Evolutionary conservation across 2,329 filamentous ascomycete species (phyloP), one percentile per base, ranked within the genome.

Genomic region (Leptographium radiaticola): DNA sequence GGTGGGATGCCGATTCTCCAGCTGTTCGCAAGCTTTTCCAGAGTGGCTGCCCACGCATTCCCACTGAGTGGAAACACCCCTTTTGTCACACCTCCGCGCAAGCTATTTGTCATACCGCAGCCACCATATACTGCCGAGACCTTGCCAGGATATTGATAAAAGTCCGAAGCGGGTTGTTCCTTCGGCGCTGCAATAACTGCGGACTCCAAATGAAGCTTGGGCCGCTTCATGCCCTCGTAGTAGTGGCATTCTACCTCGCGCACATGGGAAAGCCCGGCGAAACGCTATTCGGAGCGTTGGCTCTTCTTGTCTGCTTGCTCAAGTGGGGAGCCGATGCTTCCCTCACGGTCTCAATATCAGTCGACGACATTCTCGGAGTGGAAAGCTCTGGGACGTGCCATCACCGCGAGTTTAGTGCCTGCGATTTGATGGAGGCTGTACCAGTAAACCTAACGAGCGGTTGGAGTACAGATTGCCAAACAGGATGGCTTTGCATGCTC

Each of bases 51-150:
- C 16, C 38, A 4, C 36, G 46, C 12, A 46, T 56, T 34, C 55
- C 55, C 8, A 33, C 34, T 13, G 38, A 15, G 4, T 59, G 57
- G 57, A 57, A 56, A 31, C 57, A 59, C 15, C 31, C 53, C 15
- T 57, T 59, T 25, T 56, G 53, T 15, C 57, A 58, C 25, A 55
- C 57, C 1, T 52, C 55, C 12, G 52, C 20, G 2, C 57, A 58
- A 25, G 55, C 53, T n/a, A 39, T 58, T 1, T 53, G 46, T 38
- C 57, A 57, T 39, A 20, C 4, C 15, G n/a, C 18, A 15, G 8
- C 9, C 36, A 5, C 25, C n/a, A n/a, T n/a, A n/a, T n/a, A n/a
- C n/a, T n/a, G n/a, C n/a, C n/a, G n/a, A 31, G 4, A 20, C 16
- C 34, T 53, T 11, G 44, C 31, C 46, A n/a, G 13, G 0, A 2